Evolutionary conservation across 2,329 filamentous ascomycete genomes (phyloP).

Genomic region (Ascochyta viciae-villosae): DNA sequence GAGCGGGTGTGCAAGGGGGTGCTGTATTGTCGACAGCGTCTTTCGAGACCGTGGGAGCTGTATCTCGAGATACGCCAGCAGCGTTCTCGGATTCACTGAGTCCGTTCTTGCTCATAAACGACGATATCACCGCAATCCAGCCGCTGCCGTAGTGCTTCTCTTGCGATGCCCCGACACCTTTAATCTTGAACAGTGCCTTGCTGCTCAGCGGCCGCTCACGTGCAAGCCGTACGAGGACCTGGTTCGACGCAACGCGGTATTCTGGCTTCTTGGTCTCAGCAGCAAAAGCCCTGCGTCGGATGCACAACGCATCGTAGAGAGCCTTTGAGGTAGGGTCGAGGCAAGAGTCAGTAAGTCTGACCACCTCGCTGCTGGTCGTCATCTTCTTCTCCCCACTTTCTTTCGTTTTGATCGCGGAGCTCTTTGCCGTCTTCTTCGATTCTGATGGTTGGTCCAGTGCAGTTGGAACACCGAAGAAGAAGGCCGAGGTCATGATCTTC

Average conservation of each 20-base stretch:
- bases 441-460: background rate
- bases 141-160: slow-evolving; percentile 33
- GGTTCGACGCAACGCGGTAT: slow-evolving; percentile 30
- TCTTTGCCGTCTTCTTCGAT: background rate
- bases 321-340: slow-evolving; percentile 24
- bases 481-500: slow-evolving; percentile 27
- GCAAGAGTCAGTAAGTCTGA: background rate
- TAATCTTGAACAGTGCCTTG: slow-evolving; percentile 29
- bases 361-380: background rate
- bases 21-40: background rate
- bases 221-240: slow-evolving; percentile 35
- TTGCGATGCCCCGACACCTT: slow-evolving; percentile 32
- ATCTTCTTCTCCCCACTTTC: background rate
- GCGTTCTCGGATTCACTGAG: background rate
- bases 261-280: slow-evolving; percentile 11
- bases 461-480: slow-evolving; percentile 30
- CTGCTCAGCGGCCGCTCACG: slow-evolving; percentile 26
- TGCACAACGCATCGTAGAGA: slow-evolving; percentile 27
- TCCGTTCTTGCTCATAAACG: slow-evolving; percentile 20
- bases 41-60: background rate
- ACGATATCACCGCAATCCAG: slow-evolving; percentile 36
- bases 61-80: background rate
- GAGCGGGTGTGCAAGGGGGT: background rate
- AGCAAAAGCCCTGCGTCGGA: slow-evolving; percentile 30
- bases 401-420: background rate